Percentiles rank a stretch among this genome's conserved stretches.
Evolutionary conservation across 495 filamentous ascomycete species (phyloP).

Genomic region (Rostrohypoxylon terebratum): DNA sequence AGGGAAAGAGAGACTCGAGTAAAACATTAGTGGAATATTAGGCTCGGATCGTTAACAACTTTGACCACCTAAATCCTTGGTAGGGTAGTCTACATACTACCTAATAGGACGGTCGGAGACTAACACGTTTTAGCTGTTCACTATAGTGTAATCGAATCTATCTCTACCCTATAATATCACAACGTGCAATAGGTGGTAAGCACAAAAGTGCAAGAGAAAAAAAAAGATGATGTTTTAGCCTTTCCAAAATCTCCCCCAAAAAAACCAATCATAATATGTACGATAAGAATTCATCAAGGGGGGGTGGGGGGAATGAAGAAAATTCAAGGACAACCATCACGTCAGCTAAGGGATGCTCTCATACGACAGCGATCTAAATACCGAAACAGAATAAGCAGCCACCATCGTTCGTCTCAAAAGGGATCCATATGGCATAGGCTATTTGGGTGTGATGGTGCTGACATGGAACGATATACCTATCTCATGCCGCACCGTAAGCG

Average conservation of each 20-base stretch:
- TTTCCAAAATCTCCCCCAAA: neutral
- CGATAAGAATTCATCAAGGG: neutral
- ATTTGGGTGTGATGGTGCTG: conserved; percentile 22
- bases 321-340: neutral
- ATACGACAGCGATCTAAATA: conserved; percentile 9
- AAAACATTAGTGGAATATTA: neutral
- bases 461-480: conserved; percentile 11
- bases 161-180: neutral
- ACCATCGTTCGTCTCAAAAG: neutral
- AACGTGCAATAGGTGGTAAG: neutral
- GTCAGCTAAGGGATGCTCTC: neutral
- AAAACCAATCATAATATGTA: neutral
- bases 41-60: neutral
- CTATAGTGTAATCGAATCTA: too few species aligned
- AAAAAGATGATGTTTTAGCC: neutral
- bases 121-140: neutral
- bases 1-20: neutral
- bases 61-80: neutral
- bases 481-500: conserved; percentile 18
- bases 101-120: neutral
- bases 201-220: neutral
- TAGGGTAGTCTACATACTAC: neutral
- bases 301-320: too few species aligned
- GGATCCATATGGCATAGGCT: too few species aligned
- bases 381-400: neutral